Evolutionary conservation across 2,329 filamentous ascomycete genomes (phyloP).

Genomic region (Alternaria hordeiaustralica): DNA sequence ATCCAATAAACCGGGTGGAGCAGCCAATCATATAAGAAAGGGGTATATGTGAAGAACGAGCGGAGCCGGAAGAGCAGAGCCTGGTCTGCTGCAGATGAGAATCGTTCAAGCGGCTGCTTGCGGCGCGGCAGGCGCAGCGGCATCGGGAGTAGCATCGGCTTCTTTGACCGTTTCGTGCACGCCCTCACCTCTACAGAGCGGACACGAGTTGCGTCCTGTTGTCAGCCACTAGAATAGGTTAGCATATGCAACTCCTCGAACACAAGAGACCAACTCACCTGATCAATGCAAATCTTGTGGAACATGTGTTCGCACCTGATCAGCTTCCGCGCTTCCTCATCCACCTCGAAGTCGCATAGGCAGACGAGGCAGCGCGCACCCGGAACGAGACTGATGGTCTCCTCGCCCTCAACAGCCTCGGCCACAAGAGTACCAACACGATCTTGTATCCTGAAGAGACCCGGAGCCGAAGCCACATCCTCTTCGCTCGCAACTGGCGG

Average conservation of each 20-base stretch:
- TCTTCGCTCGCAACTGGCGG: constrained; percentile 71
- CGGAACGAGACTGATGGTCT: constrained; percentile 34
- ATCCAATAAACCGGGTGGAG: constrained; percentile 11
- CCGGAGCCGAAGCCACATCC: constrained; percentile 68
- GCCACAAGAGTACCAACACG: constrained; percentile 53
- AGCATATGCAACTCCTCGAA: constrained; percentile 5
- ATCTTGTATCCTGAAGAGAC: constrained; percentile 61
- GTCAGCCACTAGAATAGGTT: constrained; percentile 65
- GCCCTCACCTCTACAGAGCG: constrained; percentile 65
- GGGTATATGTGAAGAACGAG: constrained; percentile 25
- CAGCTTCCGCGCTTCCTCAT: constrained; percentile 67
- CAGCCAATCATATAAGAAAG: constrained; percentile 10
- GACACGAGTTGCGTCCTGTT: constrained; percentile 69
- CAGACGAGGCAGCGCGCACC: constrained; percentile 69
- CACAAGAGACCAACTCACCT: constrained; percentile 56
- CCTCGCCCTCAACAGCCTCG: constrained; percentile 51
- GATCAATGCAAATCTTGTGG: constrained; percentile 73
- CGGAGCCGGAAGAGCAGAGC: background rate
- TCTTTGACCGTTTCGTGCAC: constrained; percentile 57
- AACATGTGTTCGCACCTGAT: constrained; percentile 70
- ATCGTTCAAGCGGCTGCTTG: constrained; percentile 13
- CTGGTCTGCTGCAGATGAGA: background rate
- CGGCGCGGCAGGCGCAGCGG: constrained; percentile 7
- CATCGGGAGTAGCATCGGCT: constrained; percentile 18
- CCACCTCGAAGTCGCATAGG: constrained; percentile 68